A percentile compares a stretch with the other conserved stretches of the same genome.
Evolutionary conservation across 495 filamentous ascomycete genomes (phyloP).

Genomic region (Penicillium cinerascens): DNA sequence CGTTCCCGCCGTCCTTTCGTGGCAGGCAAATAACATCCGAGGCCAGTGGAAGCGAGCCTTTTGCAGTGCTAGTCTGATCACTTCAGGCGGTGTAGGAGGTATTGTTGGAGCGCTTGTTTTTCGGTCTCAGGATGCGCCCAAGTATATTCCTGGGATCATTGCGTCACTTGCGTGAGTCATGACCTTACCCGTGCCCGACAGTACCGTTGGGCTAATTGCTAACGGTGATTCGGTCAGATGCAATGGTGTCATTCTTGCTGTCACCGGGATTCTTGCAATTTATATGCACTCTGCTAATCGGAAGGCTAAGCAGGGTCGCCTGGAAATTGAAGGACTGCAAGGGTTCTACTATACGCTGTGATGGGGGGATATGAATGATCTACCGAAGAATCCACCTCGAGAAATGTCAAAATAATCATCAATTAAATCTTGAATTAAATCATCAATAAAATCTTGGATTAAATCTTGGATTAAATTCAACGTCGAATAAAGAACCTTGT

Average conservation of each 20-base stretch:
- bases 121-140: not conserved
- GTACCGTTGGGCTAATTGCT: not conserved
- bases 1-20: not conserved
- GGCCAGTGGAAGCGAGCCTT: slow-evolving; percentile 59
- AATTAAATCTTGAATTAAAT: not conserved
- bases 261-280: not conserved
- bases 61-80: slow-evolving; percentile 44
- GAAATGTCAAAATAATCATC: not conserved
- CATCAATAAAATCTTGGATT: not conserved
- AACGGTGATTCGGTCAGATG: not conserved
- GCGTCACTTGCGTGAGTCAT: slow-evolving; percentile 23
- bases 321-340: slow-evolving; percentile 6
- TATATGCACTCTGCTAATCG: slow-evolving; percentile 4
- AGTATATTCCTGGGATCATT: slow-evolving; percentile 45
- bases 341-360: slow-evolving; percentile 14
- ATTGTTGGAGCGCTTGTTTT: slow-evolving; percentile 22
- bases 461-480: not conserved
- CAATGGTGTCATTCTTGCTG: not conserved
- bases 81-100: slow-evolving; percentile 50
- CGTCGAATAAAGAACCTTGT: not conserved
- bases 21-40: slow-evolving; percentile 53
- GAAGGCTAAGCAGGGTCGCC: slow-evolving; percentile 2
- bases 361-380: not conserved
- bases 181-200: not conserved
- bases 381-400: not conserved